Percentiles rank a stretch among this genome's conserved stretches.
Conservation (phyloP, 371 early-diverging fungal species). For the Chytridium lagenaria region DNA sequence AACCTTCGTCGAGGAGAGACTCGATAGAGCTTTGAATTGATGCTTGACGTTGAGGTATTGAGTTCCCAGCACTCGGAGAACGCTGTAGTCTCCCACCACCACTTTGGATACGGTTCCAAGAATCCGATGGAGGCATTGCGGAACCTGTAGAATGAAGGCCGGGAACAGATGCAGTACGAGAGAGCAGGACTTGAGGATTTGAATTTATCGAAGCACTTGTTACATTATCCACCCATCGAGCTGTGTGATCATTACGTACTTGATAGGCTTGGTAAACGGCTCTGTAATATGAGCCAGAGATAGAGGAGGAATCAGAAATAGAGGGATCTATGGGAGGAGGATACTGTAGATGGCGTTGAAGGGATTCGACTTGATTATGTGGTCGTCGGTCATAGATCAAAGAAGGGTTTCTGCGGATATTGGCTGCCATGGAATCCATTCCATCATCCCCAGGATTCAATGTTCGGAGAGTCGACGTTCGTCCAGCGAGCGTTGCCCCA, state of each 20-base stretch:
- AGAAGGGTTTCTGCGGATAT: no score
- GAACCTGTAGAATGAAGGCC: background rate
- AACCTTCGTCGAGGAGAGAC: slow-evolving; percentile 3
- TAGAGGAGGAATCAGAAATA: background rate
- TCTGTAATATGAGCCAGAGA: background rate
- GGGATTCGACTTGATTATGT: background rate
- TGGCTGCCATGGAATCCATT: no score
- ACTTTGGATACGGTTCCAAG: background rate
- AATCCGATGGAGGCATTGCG: background rate
- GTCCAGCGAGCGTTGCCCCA: slow-evolving; percentile 13
- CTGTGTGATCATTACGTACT: background rate
- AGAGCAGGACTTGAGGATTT: no score
- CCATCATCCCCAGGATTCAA: background rate
- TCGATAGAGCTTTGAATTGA: slow-evolving; percentile 9
- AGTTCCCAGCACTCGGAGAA: background rate
- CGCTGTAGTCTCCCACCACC: background rate
- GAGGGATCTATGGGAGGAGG: slow-evolving; percentile 1
- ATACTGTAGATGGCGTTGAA: background rate
- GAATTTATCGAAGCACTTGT: no score
- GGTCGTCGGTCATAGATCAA: background rate
- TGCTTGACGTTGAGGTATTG: slow-evolving; percentile 1
- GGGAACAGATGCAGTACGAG: background rate
- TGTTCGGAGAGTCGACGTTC: background rate
- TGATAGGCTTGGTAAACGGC: background rate
- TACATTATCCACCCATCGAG: slow-evolving; percentile 4